These are phyloP conservation scores for Collybiopsis luxurians DNA, from an alignment of 768 basidiomycete species.

Conservation along the genomic window DNA sequence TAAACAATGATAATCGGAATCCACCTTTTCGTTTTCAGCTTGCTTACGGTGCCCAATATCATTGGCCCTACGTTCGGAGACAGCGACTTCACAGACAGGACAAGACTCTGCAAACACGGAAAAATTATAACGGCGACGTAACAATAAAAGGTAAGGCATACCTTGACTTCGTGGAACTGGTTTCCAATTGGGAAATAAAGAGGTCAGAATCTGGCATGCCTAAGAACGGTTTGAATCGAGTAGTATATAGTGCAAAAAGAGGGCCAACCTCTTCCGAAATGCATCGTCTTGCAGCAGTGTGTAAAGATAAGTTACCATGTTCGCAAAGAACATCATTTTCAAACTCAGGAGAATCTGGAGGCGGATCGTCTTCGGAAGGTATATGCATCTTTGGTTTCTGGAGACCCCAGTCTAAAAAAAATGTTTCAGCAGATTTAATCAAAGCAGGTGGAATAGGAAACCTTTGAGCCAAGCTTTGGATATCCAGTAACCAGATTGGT, in stretches of 20 bases:
- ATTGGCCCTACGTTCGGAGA: conserved; percentile 56
- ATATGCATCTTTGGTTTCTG: conserved; percentile 77
- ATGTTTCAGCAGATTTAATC: neutral
- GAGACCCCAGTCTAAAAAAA: conserved; percentile 67
- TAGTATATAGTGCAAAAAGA: neutral
- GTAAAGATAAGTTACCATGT: conserved; percentile 61
- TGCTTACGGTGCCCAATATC: conserved; percentile 59
- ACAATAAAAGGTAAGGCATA: neutral
- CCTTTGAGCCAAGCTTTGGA: conserved; percentile 82
- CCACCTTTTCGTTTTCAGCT: conserved; percentile 80
- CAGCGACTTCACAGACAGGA: conserved; percentile 55
- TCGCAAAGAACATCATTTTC: conserved; percentile 64
- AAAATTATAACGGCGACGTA: neutral
- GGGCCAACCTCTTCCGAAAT: conserved; percentile 58
- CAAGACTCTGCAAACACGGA: conserved; percentile 41
- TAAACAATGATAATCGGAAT: conserved; percentile 9
- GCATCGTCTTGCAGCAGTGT: conserved; percentile 50
- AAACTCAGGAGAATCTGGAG: conserved; percentile 61
- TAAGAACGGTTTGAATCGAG: conserved; percentile 21
- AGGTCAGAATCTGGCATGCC: conserved; percentile 55
- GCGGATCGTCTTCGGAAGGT: conserved; percentile 53
- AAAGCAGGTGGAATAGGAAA: conserved; percentile 18
- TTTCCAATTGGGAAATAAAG: conserved; percentile 64
- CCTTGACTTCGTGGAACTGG: conserved; percentile 42
- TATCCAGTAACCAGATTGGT: conserved; percentile 58